phyloP scores from a whole-genome alignment of 2,329 filamentous ascomycete species.

The Colletotrichum sp. region DNA sequence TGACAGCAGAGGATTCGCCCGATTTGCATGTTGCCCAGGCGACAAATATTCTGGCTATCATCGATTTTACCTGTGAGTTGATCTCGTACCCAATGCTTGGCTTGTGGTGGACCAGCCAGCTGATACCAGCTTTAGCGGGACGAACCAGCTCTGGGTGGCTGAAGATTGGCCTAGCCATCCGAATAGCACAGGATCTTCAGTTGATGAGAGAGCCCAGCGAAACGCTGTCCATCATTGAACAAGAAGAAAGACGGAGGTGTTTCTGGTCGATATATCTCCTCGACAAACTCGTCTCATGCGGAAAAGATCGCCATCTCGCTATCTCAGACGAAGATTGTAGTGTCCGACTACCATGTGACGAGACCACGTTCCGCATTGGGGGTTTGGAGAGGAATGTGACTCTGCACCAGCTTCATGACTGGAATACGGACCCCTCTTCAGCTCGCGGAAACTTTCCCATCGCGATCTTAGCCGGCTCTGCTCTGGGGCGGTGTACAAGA shows the following conservation, averaged over 20 bases:
- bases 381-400: neutral
- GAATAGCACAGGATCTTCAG: neutral
- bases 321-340: neutral
- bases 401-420: neutral
- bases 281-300: neutral
- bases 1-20: neutral
- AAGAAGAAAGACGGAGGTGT: neutral
- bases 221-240: neutral
- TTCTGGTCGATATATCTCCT: neutral
- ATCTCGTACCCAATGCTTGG: no score
- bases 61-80: neutral
- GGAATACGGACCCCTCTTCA: neutral
- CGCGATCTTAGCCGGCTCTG: neutral
- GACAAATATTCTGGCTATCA: neutral
- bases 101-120: neutral
- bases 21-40: neutral
- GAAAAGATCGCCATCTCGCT: neutral
- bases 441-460: neutral
- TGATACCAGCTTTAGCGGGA: neutral
- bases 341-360: neutral
- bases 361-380: neutral
- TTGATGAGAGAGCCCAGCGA: neutral
- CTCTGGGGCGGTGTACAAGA: neutral
- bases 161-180: neutral
- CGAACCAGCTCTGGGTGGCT: neutral